These are phyloP conservation scores for Crithidia brevicula DNA, from an alignment of 208 protist species.

Conservation along the genomic window DNA sequence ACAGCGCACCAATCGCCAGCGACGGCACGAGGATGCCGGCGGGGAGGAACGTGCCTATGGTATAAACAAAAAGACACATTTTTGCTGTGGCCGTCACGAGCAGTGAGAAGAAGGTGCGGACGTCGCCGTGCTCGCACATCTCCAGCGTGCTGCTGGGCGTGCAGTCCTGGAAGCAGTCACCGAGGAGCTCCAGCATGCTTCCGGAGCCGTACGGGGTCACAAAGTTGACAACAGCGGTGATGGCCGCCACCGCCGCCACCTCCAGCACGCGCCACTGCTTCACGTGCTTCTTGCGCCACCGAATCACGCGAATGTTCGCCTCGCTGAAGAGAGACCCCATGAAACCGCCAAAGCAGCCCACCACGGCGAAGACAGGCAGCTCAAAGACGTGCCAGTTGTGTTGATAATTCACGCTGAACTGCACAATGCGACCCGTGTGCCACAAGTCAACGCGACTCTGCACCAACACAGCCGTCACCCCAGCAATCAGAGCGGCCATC, in stretches of 20 bases:
- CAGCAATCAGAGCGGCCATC: conserved; percentile 88
- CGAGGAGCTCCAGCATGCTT: conserved; percentile 68
- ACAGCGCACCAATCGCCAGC: conserved; percentile 87
- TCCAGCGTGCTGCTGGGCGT: conserved; percentile 46
- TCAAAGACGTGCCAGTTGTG: conserved; percentile 88
- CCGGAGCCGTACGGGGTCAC: conserved; percentile 63
- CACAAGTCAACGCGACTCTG: conserved; percentile 74
- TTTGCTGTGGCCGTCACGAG: conserved; percentile 62
- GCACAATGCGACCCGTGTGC: conserved; percentile 77
- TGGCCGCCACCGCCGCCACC: conserved; percentile 52
- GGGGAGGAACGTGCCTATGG: conserved; percentile 76
- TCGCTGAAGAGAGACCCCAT: conserved; percentile 70
- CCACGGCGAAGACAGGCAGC: conserved; percentile 63
- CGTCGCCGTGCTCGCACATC: conserved; percentile 57
- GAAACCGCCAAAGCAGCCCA: conserved; percentile 76
- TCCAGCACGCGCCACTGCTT: conserved; percentile 77
- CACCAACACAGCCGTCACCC: conserved; percentile 80
- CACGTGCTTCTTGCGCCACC: conserved; percentile 58
- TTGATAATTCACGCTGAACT: conserved; percentile 87
- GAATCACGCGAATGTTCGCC: conserved; percentile 56
- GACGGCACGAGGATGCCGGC: conserved; percentile 93
- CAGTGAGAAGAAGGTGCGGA: conserved; percentile 56
- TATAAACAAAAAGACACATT: conserved; percentile 62
- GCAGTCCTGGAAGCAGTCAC: conserved; percentile 81
- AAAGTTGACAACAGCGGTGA: conserved; percentile 74